These are phyloP conservation scores for Alternaria consortialis DNA, from an alignment of 2,329 filamentous ascomycete genomes.

Conservation along the genomic window DNA sequence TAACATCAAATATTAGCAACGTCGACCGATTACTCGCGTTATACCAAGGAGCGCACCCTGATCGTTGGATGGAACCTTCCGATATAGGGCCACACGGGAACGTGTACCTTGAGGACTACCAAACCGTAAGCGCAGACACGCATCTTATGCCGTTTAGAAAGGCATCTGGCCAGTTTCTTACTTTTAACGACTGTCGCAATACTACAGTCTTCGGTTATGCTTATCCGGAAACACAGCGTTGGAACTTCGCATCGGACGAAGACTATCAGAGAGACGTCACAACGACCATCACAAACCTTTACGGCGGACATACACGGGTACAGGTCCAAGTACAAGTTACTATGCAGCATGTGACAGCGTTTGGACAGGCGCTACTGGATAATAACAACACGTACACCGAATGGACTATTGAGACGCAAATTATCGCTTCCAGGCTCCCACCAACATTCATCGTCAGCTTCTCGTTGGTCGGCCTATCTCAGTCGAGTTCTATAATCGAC, in stretches of 20 bases:
- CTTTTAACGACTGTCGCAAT: slow-evolving; percentile 34
- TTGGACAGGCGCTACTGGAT: not conserved
- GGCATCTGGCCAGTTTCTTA: slow-evolving; percentile 38
- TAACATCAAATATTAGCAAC: slow-evolving; percentile 28
- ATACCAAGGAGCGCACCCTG: slow-evolving; percentile 77
- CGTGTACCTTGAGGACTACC: slow-evolving; percentile 51
- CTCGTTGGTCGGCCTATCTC: slow-evolving; percentile 27
- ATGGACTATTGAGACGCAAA: slow-evolving; percentile 36
- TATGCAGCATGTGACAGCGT: not conserved
- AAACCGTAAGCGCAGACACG: slow-evolving; percentile 57
- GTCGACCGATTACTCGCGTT: slow-evolving; percentile 67
- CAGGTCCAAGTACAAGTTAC: slow-evolving; percentile 18
- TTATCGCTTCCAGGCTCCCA: slow-evolving; percentile 14
- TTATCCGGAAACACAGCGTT: slow-evolving; percentile 48
- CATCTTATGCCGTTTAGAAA: slow-evolving; percentile 53
- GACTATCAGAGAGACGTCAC: slow-evolving; percentile 21
- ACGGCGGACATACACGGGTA: slow-evolving; percentile 17
- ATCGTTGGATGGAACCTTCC: slow-evolving; percentile 67
- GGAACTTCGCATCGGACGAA: slow-evolving; percentile 24
- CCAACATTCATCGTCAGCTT: slow-evolving; percentile 36
- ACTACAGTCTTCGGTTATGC: slow-evolving; percentile 43
- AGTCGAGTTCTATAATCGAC: slow-evolving; percentile 24
- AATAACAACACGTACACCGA: slow-evolving; percentile 30
- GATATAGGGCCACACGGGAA: slow-evolving; percentile 36
- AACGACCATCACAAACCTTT: slow-evolving; percentile 31